These are phyloP conservation scores for Hypocreales sp. DNA, from an alignment of 2,329 filamentous ascomycete genomes.

Conservation along the genomic window DNA sequence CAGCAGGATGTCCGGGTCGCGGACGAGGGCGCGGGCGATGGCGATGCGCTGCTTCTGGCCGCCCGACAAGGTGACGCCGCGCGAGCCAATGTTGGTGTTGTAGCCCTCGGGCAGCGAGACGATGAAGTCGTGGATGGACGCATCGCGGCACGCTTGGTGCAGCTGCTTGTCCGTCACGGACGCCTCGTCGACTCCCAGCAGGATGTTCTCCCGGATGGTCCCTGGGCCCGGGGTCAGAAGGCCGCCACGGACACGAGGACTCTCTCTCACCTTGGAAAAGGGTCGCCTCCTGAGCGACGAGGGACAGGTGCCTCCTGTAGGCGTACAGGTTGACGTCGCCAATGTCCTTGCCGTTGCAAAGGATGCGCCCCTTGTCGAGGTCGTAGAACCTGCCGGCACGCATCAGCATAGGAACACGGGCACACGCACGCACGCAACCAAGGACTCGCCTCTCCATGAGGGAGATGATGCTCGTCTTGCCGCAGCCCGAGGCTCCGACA, in stretches of 20 bases:
- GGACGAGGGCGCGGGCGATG: slow-evolving; percentile 53
- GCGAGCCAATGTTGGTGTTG: slow-evolving; percentile 49
- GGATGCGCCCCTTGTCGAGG: slow-evolving; percentile 44
- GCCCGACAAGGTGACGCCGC: slow-evolving; percentile 51
- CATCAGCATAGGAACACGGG: too few species aligned
- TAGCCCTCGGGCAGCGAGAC: slow-evolving; percentile 51
- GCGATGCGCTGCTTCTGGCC: slow-evolving; percentile 58
- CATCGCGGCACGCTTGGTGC: slow-evolving; percentile 39
- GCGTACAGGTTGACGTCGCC: slow-evolving; percentile 38
- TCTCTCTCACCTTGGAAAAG: slow-evolving; percentile 51
- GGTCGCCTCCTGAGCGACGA: slow-evolving; percentile 62
- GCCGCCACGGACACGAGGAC: too few species aligned
- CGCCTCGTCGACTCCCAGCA: slow-evolving; percentile 44
- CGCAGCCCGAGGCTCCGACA: slow-evolving; percentile 55
- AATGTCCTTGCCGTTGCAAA: slow-evolving; percentile 48
- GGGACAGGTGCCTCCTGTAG: slow-evolving; percentile 49
- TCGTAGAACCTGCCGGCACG: slow-evolving; percentile 52
- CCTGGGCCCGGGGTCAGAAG: too few species aligned
- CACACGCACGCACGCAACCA: too few species aligned
- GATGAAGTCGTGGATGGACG: slow-evolving; percentile 59
- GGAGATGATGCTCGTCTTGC: slow-evolving; percentile 57
- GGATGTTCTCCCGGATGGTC: slow-evolving; percentile 53
- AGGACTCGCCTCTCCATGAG: slow-evolving; percentile 33
- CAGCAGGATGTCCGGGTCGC: slow-evolving; percentile 49
- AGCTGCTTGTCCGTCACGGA: slow-evolving; percentile 35